Evolutionary conservation across 2,329 filamentous ascomycete genomes (phyloP).

Genomic region (Fusarium longipes): DNA sequence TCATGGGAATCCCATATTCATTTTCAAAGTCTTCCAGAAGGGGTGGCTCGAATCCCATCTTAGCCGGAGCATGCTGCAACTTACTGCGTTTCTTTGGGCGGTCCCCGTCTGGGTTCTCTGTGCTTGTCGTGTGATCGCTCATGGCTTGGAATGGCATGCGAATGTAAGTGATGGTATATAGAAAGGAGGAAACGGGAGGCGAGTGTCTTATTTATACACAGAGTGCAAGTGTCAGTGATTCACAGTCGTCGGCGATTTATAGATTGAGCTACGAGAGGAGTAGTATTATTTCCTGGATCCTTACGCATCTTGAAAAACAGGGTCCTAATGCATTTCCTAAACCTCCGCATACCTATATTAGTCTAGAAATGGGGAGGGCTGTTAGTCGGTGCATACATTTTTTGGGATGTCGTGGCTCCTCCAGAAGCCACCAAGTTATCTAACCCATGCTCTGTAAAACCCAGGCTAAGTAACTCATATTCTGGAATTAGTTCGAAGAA

Average conservation of each 20-base stretch:
- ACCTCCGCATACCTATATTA: neutral
- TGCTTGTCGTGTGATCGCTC: neutral
- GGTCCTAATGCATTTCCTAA: neutral
- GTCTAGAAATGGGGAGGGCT: neutral
- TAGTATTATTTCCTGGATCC: neutral
- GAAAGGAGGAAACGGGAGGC: neutral
- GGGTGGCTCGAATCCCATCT: slow-evolving; percentile 16
- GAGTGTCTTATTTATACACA: neutral
- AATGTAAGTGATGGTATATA: neutral
- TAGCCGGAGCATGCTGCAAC: neutral
- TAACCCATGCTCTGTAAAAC: neutral
- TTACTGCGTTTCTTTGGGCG: slow-evolving; percentile 6
- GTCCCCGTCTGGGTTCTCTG: neutral
- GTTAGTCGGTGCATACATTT: neutral
- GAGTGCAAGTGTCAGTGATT: neutral
- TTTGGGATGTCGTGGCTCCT: neutral
- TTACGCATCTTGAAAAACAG: neutral
- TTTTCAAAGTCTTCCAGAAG: slow-evolving; percentile 21
- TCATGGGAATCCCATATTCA: slow-evolving; percentile 20
- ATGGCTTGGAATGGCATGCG: neutral
- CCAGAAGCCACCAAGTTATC: neutral
- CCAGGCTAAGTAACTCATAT: neutral
- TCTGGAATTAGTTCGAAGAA: slow-evolving; percentile 13
- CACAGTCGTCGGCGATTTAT: neutral
- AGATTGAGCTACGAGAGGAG: neutral